These are phyloP conservation scores for Xylaria sp. DNA, from an alignment of 2,329 filamentous ascomycete species.

Conservation along the genomic window DNA sequence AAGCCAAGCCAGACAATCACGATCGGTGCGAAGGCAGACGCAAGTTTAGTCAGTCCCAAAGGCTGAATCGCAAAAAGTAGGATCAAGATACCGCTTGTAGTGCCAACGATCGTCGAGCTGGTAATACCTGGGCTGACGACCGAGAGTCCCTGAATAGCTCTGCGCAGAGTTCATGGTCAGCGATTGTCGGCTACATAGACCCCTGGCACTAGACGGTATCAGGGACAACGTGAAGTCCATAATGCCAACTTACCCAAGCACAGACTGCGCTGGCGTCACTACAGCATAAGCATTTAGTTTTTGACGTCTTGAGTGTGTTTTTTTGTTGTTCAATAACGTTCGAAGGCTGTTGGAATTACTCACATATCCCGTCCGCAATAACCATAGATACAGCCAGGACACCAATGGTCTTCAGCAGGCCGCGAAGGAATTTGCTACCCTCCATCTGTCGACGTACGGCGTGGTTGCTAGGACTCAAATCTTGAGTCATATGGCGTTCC, in stretches of 20 bases:
- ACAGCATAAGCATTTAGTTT: not conserved
- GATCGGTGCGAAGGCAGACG: slow-evolving; percentile 67
- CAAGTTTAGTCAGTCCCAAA: slow-evolving; percentile 66
- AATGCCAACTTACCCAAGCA: slow-evolving; percentile 53
- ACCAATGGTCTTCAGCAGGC: slow-evolving; percentile 64
- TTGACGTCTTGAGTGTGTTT: not conserved
- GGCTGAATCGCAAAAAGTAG: slow-evolving; percentile 69
- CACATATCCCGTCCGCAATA: slow-evolving; percentile 64
- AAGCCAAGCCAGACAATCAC: slow-evolving; percentile 71
- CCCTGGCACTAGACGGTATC: not conserved
- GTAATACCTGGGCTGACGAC: slow-evolving; percentile 64
- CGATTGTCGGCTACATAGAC: not conserved
- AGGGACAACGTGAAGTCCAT: not conserved
- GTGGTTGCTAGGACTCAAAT: slow-evolving; percentile 57
- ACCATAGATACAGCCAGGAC: slow-evolving; percentile 72
- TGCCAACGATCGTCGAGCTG: slow-evolving; percentile 64
- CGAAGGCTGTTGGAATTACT: too few relatives aligned
- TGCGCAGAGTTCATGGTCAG: slow-evolving; percentile 5
- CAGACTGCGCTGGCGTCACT: slow-evolving; percentile 71
- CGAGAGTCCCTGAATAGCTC: slow-evolving; percentile 68
- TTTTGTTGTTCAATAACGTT: not conserved
- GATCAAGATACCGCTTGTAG: slow-evolving; percentile 68
- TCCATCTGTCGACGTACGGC: slow-evolving; percentile 52
- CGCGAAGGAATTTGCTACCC: slow-evolving; percentile 56
- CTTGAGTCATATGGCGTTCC: slow-evolving; percentile 62